Evolutionary conservation across 805 yeast species (phyloP), one percentile per base, ranked within the genome.

Genomic region (Kodamaea neixiangensis): DNA sequence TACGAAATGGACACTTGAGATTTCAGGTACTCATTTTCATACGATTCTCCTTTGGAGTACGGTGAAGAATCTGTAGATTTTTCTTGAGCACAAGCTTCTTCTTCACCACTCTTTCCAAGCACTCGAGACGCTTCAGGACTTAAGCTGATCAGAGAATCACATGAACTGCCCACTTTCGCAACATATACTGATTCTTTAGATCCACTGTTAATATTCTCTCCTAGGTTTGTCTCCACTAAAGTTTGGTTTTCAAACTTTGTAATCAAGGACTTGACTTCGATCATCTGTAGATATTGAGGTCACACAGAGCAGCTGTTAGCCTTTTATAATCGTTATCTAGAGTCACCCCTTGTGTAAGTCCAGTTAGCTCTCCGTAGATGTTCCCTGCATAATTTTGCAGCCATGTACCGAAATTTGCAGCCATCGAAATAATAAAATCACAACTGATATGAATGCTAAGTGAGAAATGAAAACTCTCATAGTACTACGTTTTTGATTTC

Each of bases 261-360:
- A n/a, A 50, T 46, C 21, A 50, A 43, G 3, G 48, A 43, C 42
- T 50, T 46, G 4, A 50, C 49, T 9, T 44, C 53, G 22, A 44
- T 9, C 53, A 50, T 49, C 18, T 7, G 11, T 10, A 5, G 31
- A 3, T 25, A 25, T 25, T 3, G 31, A 25, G 5, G 31, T 7
- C 11, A 25, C 5, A 7, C 10, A 7, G 13, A 7, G 10, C 31
- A 25, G 31, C 11, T 25, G 7, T 3, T 3, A 25, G 31, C 3
- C 31, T 25, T 25, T 25, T 25, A 25, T 25, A 25, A 9, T 4
- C 10, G 10, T 25, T 25, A 25, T 5, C 31, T 25, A 7, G 7
- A 25, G 31, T 25, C 31, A 25, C 31, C 11, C 31, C 31, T 25
- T 25, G 31, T 22, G 9, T 6, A 22, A 9, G 31, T 25, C 29